Evolutionary conservation across 2,329 filamentous ascomycete species (phyloP), one percentile per base, ranked within the genome.

Genomic region (Thielaviopsis cerberus): DNA sequence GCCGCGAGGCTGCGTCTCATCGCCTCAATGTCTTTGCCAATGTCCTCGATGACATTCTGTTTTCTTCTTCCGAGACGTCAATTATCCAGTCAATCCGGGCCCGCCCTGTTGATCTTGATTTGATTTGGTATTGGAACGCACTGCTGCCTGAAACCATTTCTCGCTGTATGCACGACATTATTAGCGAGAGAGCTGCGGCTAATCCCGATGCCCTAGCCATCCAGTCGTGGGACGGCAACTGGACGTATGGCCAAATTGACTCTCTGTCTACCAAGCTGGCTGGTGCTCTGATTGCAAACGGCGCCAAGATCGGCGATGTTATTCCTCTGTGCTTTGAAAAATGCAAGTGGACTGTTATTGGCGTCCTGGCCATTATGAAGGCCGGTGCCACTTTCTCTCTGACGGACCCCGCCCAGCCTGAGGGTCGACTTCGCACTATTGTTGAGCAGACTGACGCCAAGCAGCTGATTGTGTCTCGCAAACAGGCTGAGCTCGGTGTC

Each of bases 241-340:
- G 75, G 56, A 75, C 73, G 2, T 77, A 77, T 61, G 57, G 64
- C 37, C 69, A 76, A 53, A 66, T 77, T 1, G 72, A 76, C 37
- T 61, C 64, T 1, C 65, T 71, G 13, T 74, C 75, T 1, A 70
- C 69, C 26, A 63, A 64, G 0, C 67, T 77, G 7, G 74, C 74
- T 2, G 63, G 64, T 4, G 66, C 72, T 58, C 67, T 77, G 1
- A 61, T 66, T 15, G 63, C 64, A 11, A 62, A 64, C n/a, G 73
- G 73, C 17, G 66, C 72, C 41, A 62, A 59, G 1, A 57, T 67
- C 11, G 74, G 73, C n/a, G 68, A 66, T 45, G 69, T 69, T 10
- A 70, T 77, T n/a, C 73, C 74, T 2, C 66, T 76, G n/a, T 75
- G 73, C 62, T 76, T 76, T 59, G 72, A 76, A 62, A 76, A 76